Conservation (phyloP, 176 grass and related monocot species). For the Tuctoria greenei region DNA sequence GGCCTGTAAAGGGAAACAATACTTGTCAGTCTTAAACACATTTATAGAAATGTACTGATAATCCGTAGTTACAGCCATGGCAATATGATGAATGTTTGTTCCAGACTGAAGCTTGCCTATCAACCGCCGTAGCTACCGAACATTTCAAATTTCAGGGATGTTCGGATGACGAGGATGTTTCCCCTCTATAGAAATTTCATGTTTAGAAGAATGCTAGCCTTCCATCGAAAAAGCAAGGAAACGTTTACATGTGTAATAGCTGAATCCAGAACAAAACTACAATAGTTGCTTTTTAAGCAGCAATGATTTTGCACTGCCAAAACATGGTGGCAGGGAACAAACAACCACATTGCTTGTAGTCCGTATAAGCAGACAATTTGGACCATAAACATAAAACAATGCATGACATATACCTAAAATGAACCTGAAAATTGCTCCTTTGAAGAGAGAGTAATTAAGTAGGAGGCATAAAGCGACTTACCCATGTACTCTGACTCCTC, state of each 20-base stretch:
- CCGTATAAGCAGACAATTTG: conserved; percentile 12
- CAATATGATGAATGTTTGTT: background rate
- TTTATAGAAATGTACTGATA: background rate
- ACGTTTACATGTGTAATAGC: background rate
- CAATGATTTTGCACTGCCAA: background rate
- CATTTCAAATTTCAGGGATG: background rate
- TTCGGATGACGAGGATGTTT: background rate
- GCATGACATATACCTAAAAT: background rate
- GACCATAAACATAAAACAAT: background rate
- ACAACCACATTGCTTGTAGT: background rate
- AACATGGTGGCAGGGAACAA: background rate
- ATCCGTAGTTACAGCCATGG: background rate
- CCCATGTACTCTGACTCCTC: conserved; percentile 87
- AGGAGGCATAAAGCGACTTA: conserved; percentile 14
- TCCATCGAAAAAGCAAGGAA: background rate
- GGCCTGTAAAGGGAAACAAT: conserved; percentile 49
- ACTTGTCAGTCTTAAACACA: background rate
- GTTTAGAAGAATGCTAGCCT: background rate
- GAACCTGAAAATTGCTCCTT: background rate
- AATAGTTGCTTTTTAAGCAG: background rate
- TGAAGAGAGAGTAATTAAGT: background rate
- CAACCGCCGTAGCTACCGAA: background rate
- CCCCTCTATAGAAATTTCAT: conserved; percentile 7
- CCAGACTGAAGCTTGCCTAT: background rate
- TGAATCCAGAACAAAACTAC: background rate